Evolutionary conservation across 2,329 filamentous ascomycete genomes (phyloP), one percentile per base, ranked within the genome.

Genomic region (Allantophomopsis lycopodina): DNA sequence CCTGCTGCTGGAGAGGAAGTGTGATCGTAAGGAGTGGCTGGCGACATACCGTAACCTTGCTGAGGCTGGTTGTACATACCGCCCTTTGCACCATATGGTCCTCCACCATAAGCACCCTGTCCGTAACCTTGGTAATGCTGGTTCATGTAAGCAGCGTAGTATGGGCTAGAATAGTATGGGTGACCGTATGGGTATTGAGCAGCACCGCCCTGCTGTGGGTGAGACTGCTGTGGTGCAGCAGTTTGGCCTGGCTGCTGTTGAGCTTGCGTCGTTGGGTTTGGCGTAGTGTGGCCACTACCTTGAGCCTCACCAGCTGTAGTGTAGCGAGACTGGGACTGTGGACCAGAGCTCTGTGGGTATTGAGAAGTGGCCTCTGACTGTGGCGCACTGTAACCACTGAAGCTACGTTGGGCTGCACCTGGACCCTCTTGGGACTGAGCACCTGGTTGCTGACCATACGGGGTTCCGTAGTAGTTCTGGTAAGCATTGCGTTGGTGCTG

Each of bases 281-380:
- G 88, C 2, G 88, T 95, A 52, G 82, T 89, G 59, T 91, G 82
- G 35, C 87, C 89, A 57, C 86, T 94, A 64, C 81, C 86, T 53
- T 87, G 83, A 45, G 74, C 72, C 40, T 94, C 86, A 46, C 76
- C 68, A 44, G 69, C 63, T 21, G 67, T 61, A 36, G 64, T 65
- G 47, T 78, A 79, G 39, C 76, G 71, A 4, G 74, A 71, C 47
- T 69, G 71, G 57, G 63, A 40, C 39, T 78, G 65, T 36, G 62
- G 71, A 53, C 79, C 80, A 49, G 79, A 81, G 57, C 77, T 83
- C 57, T 88, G 84, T 32, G 81, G 77, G 57, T 86, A 87, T 53
- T 71, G 79, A 46, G 62, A 64, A 64, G 68, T 75, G 55, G 70
- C 79, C 58, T 76, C 75, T 64, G 55, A 73, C 66, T 68, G 81